phyloP scores from a whole-genome alignment of 1,284 basidiomycete species.

The Heliocybe sulcata region DNA sequence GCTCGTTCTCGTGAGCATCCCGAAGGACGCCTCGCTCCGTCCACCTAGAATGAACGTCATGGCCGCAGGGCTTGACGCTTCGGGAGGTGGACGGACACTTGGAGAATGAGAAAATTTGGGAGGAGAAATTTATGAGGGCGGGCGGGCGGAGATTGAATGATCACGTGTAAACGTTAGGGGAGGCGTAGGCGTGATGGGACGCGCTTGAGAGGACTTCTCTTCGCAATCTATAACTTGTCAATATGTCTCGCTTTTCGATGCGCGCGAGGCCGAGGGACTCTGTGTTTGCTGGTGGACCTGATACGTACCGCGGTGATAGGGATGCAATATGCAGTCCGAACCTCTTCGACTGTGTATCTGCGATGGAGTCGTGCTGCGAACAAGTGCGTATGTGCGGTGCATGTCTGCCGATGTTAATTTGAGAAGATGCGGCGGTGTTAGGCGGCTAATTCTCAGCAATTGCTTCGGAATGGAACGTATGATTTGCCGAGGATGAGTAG shows the following conservation, averaged over 20 bases:
- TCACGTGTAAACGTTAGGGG: constrained; percentile 7
- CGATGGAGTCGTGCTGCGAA: constrained; percentile 71
- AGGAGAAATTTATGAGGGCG: constrained; percentile 16
- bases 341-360: constrained; percentile 62
- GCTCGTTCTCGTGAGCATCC: constrained; percentile 66
- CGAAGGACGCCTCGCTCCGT: constrained; percentile 62
- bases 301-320: constrained; percentile 50
- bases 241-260: constrained; percentile 54
- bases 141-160: constrained; percentile 19
- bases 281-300: constrained; percentile 54
- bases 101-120: constrained; percentile 13
- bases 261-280: constrained; percentile 59
- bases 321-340: constrained; percentile 60
- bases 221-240: too few species aligned
- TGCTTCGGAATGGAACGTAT: constrained; percentile 60
- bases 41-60: constrained; percentile 52
- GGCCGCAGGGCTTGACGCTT: constrained; percentile 28
- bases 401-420: background rate
- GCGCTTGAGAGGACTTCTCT: background rate
- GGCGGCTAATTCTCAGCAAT: constrained; percentile 59
- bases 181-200: constrained; percentile 12
- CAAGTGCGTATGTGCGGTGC: constrained; percentile 34
- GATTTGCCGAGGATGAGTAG: constrained; percentile 64
- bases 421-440: constrained; percentile 16
- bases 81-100: constrained; percentile 31